Evolutionary conservation across 768 basidiomycete species (phyloP).

Genomic region (Dioszegia crocea): DNA sequence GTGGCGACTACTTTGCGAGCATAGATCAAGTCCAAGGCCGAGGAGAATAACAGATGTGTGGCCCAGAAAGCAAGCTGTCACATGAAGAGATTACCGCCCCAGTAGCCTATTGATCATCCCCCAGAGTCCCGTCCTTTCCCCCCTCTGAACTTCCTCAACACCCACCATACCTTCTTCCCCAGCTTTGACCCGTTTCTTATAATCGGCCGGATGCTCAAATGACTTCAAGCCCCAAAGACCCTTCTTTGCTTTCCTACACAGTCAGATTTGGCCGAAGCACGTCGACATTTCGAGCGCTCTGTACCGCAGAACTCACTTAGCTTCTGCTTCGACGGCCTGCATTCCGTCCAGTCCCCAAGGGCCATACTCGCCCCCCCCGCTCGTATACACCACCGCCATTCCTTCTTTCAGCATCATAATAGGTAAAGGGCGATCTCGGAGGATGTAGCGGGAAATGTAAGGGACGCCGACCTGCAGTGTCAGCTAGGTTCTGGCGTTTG

Average conservation of each 20-base stretch:
- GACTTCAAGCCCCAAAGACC: slow-evolving; percentile 69
- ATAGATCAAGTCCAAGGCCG: neutral
- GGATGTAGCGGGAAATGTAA: slow-evolving; percentile 56
- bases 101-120: neutral
- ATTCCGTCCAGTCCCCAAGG: slow-evolving; percentile 63
- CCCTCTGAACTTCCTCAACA: neutral
- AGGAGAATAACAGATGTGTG: neutral
- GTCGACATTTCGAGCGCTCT: too few species aligned
- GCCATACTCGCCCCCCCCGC: slow-evolving; percentile 76
- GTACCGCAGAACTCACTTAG: slow-evolving; percentile 67
- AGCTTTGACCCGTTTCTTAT: slow-evolving; percentile 61
- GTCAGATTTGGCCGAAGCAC: neutral
- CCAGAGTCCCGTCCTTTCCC: slow-evolving; percentile 7
- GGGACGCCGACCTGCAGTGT: slow-evolving; percentile 59
- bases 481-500: too few species aligned
- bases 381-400: slow-evolving; percentile 70
- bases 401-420: slow-evolving; percentile 74
- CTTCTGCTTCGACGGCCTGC: slow-evolving; percentile 60
- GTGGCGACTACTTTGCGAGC: too few species aligned
- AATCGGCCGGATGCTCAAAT: slow-evolving; percentile 70
- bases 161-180: slow-evolving; percentile 26
- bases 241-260: slow-evolving; percentile 56
- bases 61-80: too few species aligned
- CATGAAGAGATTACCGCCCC: neutral
- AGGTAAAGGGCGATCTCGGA: slow-evolving; percentile 61